phyloP scores from a whole-genome alignment of 2,329 filamentous ascomycete species.

The Cladosporium velox region DNA sequence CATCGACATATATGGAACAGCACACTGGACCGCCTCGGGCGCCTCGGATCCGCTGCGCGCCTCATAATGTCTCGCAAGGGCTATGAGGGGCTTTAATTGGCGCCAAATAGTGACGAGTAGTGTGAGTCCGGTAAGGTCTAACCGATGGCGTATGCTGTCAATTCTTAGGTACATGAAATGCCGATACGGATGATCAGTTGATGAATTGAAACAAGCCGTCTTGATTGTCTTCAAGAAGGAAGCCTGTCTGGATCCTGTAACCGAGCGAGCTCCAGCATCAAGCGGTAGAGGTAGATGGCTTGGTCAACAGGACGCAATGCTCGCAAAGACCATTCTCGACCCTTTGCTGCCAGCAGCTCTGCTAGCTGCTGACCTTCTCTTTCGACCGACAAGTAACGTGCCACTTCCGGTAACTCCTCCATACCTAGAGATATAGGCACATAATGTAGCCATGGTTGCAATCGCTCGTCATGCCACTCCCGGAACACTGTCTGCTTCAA shows the following conservation, averaged over 20 bases:
- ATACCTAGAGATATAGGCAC: conserved; percentile 54
- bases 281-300: conserved; percentile 23
- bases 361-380: conserved; percentile 24
- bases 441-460: conserved; percentile 60
- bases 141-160: not conserved
- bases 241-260: conserved; percentile 16
- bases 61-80: not conserved
- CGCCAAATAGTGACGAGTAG: not conserved
- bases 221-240: not conserved
- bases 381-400: conserved; percentile 47
- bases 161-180: not conserved
- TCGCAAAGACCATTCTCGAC: conserved; percentile 23
- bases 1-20: not conserved
- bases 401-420: conserved; percentile 56
- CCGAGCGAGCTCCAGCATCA: conserved; percentile 24
- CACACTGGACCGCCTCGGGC: not conserved
- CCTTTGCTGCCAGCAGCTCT: conserved; percentile 22
- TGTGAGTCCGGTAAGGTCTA: not conserved
- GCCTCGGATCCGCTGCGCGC: not conserved
- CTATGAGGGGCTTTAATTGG: not conserved
- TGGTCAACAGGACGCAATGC: conserved; percentile 23
- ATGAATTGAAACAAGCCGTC: too few relatives aligned
- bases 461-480: conserved; percentile 61
- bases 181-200: not conserved
- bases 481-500: conserved; percentile 56